Conservation (phyloP, 1,284 basidiomycete species). For the Singerocomus rubriflavus region DNA sequence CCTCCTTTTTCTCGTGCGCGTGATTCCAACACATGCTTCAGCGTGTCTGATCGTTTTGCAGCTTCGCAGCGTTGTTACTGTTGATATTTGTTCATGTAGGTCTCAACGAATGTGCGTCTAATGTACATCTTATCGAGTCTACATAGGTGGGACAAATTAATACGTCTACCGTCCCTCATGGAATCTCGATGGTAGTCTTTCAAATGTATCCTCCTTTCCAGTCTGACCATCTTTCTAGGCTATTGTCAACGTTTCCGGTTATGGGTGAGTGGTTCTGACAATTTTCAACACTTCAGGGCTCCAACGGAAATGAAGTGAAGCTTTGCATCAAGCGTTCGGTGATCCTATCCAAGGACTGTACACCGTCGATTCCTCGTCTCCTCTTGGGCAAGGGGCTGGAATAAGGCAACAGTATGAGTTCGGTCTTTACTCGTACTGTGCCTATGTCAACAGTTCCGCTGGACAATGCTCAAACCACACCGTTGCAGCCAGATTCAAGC, state of each 20-base stretch:
- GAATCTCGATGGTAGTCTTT: constrained; percentile 63
- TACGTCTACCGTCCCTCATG: constrained; percentile 65
- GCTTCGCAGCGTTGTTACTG: constrained; percentile 61
- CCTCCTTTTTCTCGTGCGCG: constrained; percentile 67
- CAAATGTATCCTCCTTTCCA: neutral
- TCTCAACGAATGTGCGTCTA: constrained; percentile 19
- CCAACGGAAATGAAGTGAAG: constrained; percentile 39
- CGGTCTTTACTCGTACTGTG: constrained; percentile 76
- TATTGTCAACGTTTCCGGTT: constrained; percentile 64
- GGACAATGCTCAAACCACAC: constrained; percentile 67
- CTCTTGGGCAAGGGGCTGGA: constrained; percentile 54
- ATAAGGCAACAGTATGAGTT: constrained; percentile 71
- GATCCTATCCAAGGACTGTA: constrained; percentile 67
- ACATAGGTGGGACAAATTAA: constrained; percentile 77
- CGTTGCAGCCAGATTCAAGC: constrained; percentile 55
- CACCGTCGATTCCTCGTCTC: constrained; percentile 60
- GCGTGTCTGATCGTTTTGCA: constrained; percentile 35
- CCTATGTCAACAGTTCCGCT: constrained; percentile 54
- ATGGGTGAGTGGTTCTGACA: constrained; percentile 48
- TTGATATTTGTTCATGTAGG: constrained; percentile 78
- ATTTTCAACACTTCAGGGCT: constrained; percentile 9
- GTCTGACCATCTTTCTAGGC: constrained; percentile 44
- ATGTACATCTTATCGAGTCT: constrained; percentile 32
- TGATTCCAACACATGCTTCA: constrained; percentile 17
- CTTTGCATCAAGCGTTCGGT: constrained; percentile 47